Conservation (phyloP, 2,329 filamentous ascomycete species). For the Penicillium freii region DNA sequence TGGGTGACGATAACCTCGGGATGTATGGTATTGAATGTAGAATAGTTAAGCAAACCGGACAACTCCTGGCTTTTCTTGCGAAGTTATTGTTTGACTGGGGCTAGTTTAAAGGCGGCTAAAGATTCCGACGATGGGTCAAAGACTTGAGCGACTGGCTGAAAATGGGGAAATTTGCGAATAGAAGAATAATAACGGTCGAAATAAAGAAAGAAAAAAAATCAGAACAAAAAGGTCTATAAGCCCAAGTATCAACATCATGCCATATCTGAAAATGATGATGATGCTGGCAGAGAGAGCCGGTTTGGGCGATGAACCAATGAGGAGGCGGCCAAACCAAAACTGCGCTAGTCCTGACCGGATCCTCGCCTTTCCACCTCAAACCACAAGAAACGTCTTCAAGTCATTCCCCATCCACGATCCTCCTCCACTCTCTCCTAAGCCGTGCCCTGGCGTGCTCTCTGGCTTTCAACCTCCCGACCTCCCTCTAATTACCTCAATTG, state of each 20-base stretch:
- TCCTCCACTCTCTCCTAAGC: constrained; percentile 33
- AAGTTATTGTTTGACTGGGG: not conserved
- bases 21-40: not conserved
- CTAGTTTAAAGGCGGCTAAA: not conserved
- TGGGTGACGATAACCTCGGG: not conserved
- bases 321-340: constrained; percentile 32
- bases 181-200: not conserved
- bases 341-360: constrained; percentile 35
- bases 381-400: constrained; percentile 37
- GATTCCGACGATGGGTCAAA: not conserved
- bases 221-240: too few relatives aligned
- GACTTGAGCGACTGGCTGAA: not conserved
- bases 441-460: constrained; percentile 27
- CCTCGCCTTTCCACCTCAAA: constrained; percentile 43
- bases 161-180: not conserved
- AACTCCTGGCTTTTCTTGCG: not conserved
- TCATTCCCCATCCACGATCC: constrained; percentile 32
- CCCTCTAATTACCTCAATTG: constrained; percentile 27
- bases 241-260: constrained; percentile 1
- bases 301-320: constrained; percentile 34
- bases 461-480: constrained; percentile 20
- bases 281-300: constrained; percentile 18
- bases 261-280: constrained; percentile 22
- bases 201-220: not conserved
- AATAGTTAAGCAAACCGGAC: not conserved